Evolutionary conservation across 2,329 filamentous ascomycete genomes (phyloP).

Genomic region (Trichophyton schoenleinii): DNA sequence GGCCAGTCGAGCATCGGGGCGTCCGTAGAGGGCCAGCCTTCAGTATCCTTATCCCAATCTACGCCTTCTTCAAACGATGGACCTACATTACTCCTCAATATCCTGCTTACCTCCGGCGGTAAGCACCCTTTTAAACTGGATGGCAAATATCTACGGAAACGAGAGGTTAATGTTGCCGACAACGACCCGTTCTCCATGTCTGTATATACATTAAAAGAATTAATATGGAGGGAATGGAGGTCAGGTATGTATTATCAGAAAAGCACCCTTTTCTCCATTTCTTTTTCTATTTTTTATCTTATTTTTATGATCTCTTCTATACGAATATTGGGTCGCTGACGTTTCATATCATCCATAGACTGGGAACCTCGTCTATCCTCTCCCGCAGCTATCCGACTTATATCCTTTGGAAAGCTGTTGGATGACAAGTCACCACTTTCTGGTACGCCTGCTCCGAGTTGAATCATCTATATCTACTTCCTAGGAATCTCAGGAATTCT

Average conservation of each 20-base stretch:
- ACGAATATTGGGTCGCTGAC: neutral
- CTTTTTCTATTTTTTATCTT: no score
- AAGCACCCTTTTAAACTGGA: constrained; percentile 85
- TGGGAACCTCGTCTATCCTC: constrained; percentile 81
- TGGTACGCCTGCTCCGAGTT: constrained; percentile 44
- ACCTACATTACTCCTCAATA: constrained; percentile 2
- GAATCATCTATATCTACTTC: neutral
- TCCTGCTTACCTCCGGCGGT: constrained; percentile 69
- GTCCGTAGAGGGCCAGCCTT: neutral
- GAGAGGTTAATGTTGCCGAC: constrained; percentile 64
- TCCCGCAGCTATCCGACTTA: constrained; percentile 78
- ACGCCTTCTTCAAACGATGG: neutral
- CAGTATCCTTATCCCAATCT: neutral
- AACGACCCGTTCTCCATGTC: constrained; percentile 80
- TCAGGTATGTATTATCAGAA: constrained; percentile 40
- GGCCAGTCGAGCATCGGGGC: neutral
- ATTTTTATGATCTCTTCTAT: neutral
- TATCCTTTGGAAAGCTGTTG: constrained; percentile 80
- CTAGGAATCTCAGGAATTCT: neutral
- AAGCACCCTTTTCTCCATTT: neutral
- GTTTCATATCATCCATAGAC: constrained; percentile 35
- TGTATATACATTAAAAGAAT: constrained; percentile 84
- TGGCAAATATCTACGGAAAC: constrained; percentile 68
- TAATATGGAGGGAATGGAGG: constrained; percentile 87
- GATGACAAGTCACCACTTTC: constrained; percentile 77